phyloP scores from a whole-genome alignment of 1,284 basidiomycete genomes.

The Fistulinella staudtii region DNA sequence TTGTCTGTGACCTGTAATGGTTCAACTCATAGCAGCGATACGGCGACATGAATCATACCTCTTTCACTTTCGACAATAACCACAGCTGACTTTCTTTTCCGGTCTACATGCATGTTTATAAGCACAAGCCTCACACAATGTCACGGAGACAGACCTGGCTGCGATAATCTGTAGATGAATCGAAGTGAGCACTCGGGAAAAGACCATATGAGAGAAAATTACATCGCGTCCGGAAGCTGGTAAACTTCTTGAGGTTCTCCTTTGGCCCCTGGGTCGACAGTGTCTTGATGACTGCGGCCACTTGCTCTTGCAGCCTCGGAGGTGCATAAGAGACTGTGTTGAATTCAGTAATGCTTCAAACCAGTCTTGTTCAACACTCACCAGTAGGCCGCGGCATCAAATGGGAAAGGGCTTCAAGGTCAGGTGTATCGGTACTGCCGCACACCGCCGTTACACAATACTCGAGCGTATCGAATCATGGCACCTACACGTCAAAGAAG shows the following conservation, averaged over 20 bases:
- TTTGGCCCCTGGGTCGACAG: slow-evolving; percentile 65
- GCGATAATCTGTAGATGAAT: slow-evolving; percentile 57
- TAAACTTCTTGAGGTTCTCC: slow-evolving; percentile 69
- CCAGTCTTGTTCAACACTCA: slow-evolving; percentile 24
- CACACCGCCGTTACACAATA: slow-evolving; percentile 11
- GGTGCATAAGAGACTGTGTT: slow-evolving; percentile 49
- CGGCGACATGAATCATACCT: slow-evolving; percentile 44
- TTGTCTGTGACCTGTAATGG: slow-evolving; percentile 58
- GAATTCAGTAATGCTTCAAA: slow-evolving; percentile 7
- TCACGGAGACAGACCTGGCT: slow-evolving; percentile 53
- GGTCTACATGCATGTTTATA: slow-evolving; percentile 42
- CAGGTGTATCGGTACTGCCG: slow-evolving; percentile 68
- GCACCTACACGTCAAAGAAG: slow-evolving; percentile 83
- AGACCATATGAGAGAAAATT: slow-evolving; percentile 27
- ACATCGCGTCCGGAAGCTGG: slow-evolving; percentile 71
- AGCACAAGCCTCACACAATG: slow-evolving; percentile 14
- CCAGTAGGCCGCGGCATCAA: slow-evolving; percentile 37
- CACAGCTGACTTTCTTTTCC: slow-evolving; percentile 82
- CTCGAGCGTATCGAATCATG: slow-evolving; percentile 2
- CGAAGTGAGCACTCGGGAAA: slow-evolving; percentile 32
- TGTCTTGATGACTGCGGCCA: slow-evolving; percentile 59
- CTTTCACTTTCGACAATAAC: slow-evolving; percentile 69
- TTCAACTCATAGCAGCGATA: background rate
- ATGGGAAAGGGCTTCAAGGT: slow-evolving; percentile 49
- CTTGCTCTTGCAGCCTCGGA: slow-evolving; percentile 55